Conservation (phyloP, 116 monocot genomes). For the Posidonia oceanica region DNA sequence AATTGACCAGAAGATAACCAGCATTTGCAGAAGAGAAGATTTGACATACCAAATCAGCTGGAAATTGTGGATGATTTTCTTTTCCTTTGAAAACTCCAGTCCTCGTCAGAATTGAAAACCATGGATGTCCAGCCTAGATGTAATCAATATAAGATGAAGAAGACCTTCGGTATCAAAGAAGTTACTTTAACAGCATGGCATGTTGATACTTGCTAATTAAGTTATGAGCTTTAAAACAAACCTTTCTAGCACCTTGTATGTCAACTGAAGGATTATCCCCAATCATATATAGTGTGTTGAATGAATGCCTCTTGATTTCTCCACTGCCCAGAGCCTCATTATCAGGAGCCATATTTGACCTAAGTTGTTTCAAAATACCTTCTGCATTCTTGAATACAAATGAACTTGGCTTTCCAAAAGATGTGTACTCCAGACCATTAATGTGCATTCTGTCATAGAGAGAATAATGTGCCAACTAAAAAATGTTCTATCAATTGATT, state of each 20-base stretch:
- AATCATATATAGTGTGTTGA: constrained; percentile 79
- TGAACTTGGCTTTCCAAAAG: constrained; percentile 90
- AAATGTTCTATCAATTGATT: no score
- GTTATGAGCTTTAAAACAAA: constrained; percentile 8
- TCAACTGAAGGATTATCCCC: constrained; percentile 95
- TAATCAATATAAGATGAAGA: constrained; percentile 5
- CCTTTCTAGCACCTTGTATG: constrained; percentile 84
- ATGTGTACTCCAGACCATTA: constrained; percentile 50
- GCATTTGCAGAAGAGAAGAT: background rate
- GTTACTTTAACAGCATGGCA: background rate
- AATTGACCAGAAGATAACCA: background rate
- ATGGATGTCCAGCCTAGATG: constrained; percentile 69
- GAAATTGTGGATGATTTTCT: constrained; percentile 53
- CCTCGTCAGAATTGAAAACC: constrained; percentile 90
- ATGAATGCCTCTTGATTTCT: constrained; percentile 12
- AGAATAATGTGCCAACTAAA: background rate
- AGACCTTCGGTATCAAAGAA: background rate
- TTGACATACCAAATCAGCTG: constrained; percentile 68
- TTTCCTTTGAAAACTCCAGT: constrained; percentile 86
- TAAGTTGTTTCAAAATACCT: constrained; percentile 39
- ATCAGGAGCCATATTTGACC: constrained; percentile 10
- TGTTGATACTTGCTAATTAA: background rate
- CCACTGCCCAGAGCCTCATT: background rate
- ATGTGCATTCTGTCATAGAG: constrained; percentile 34
- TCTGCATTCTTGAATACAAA: constrained; percentile 87